phyloP scores from a whole-genome alignment of 169 alveolate species.

The Plasmodium sp. region DNA sequence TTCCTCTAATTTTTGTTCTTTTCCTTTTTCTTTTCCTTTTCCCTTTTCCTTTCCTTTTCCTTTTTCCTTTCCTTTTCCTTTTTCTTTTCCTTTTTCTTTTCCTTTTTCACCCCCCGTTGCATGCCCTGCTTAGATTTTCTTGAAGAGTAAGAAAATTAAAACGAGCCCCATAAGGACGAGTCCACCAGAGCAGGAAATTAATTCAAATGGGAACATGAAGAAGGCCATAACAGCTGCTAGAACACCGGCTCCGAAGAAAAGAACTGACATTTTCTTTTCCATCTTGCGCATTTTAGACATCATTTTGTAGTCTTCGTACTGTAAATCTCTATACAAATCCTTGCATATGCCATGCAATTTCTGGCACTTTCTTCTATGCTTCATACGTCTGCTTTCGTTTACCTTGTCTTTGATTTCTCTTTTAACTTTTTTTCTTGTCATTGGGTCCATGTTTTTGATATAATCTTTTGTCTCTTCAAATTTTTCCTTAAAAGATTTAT shows the following conservation, averaged over 20 bases:
- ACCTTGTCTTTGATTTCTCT: not conserved
- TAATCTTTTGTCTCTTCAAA: not conserved
- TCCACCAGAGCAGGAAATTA: not conserved
- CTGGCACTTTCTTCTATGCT: not conserved
- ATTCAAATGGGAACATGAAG: not conserved
- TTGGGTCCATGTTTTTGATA: not conserved
- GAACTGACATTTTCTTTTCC: not conserved
- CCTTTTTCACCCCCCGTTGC: not conserved
- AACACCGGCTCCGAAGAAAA: not conserved
- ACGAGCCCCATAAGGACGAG: not conserved
- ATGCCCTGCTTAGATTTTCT: not conserved
- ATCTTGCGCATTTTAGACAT: not conserved
- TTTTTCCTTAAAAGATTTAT: not conserved
- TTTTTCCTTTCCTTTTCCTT: not conserved
- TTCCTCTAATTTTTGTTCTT: not conserved
- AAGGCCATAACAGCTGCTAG: not conserved
- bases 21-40: not conserved
- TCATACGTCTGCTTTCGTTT: not conserved
- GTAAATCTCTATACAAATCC: not conserved
- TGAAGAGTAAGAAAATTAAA: not conserved
- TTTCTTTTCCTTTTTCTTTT: not conserved
- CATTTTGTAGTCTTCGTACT: not conserved
- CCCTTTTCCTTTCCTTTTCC: not conserved
- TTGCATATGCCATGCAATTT: not conserved
- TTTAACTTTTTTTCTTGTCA: not conserved